Percentiles rank a stretch among this genome's conserved stretches.
Evolutionary conservation across 2,329 filamentous ascomycete species (phyloP).

Genomic region (Colletotrichum sansevieriae): DNA sequence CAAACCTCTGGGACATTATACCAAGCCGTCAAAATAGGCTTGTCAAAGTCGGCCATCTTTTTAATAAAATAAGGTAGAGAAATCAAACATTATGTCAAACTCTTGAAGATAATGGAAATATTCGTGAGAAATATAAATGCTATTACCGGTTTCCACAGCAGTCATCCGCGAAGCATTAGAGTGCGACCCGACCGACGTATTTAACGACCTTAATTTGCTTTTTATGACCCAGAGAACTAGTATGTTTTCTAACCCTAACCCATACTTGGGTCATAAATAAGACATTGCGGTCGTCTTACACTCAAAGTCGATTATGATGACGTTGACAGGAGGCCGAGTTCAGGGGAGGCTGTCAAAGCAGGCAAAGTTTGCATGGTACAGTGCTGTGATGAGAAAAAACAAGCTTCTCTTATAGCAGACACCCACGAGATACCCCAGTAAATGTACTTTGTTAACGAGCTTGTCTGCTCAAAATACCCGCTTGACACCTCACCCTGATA

Average conservation of each 20-base stretch:
- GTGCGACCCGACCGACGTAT: not conserved
- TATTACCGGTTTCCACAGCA: not conserved
- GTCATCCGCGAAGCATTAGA: not conserved
- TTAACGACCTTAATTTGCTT: not conserved
- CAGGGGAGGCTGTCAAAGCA: not conserved
- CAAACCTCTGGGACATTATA: not conserved
- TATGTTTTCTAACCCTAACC: no score
- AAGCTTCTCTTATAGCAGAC: conserved; percentile 15
- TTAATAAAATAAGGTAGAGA: not conserved
- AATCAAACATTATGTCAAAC: not conserved
- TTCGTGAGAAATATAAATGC: conserved; percentile 4
- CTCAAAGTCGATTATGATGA: no score
- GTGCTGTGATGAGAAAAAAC: not conserved
- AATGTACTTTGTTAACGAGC: conserved; percentile 15
- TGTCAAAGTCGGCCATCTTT: not conserved
- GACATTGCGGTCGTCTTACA: no score
- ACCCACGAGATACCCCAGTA: conserved; percentile 8
- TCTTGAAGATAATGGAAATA: conserved; percentile 5
- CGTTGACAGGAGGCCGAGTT: no score
- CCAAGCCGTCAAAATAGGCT: not conserved
- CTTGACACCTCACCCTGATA: conserved; percentile 9
- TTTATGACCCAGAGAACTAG: no score
- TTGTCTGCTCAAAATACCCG: conserved; percentile 16
- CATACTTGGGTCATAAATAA: no score
- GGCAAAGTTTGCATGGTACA: not conserved